Conservation (phyloP, 2,329 filamentous ascomycete species). For the Periconia macrospinosa region DNA sequence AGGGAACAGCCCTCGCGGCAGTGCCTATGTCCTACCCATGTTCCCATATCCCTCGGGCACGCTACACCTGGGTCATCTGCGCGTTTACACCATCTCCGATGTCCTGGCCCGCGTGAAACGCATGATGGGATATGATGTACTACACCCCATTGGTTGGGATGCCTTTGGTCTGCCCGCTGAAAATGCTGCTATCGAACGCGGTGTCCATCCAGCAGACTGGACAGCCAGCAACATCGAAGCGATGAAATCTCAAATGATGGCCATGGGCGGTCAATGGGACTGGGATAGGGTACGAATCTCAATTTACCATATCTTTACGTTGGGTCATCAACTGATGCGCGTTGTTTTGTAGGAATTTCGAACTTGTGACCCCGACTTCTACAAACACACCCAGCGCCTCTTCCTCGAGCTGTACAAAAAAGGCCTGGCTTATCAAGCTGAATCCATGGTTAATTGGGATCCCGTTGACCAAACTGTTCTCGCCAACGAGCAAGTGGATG, state of each 20-base stretch:
- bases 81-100: conserved; percentile 90
- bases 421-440: conserved; percentile 78
- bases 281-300: conserved; percentile 68
- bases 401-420: conserved; percentile 76
- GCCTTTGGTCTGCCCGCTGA: conserved; percentile 89
- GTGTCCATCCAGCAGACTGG: conserved; percentile 77
- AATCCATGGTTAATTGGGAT: conserved; percentile 87
- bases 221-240: conserved; percentile 76
- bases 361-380: conserved; percentile 83
- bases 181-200: conserved; percentile 84
- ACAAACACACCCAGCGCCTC: conserved; percentile 85
- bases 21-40: conserved; percentile 80
- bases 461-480: conserved; percentile 87
- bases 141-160: conserved; percentile 95
- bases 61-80: conserved; percentile 82
- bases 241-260: conserved; percentile 80
- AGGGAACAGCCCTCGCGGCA: conserved; percentile 31
- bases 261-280: conserved; percentile 82
- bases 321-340: conserved; percentile 1
- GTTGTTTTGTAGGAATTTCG: conserved; percentile 67
- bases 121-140: conserved; percentile 72
- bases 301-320: conserved; percentile 1
- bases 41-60: conserved; percentile 90
- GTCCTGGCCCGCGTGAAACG: conserved; percentile 75
- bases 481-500: conserved; percentile 91